These are phyloP conservation scores for Nymphaea colorata DNA, from an alignment of 164 flowering plant species.

Conservation along the genomic window DNA sequence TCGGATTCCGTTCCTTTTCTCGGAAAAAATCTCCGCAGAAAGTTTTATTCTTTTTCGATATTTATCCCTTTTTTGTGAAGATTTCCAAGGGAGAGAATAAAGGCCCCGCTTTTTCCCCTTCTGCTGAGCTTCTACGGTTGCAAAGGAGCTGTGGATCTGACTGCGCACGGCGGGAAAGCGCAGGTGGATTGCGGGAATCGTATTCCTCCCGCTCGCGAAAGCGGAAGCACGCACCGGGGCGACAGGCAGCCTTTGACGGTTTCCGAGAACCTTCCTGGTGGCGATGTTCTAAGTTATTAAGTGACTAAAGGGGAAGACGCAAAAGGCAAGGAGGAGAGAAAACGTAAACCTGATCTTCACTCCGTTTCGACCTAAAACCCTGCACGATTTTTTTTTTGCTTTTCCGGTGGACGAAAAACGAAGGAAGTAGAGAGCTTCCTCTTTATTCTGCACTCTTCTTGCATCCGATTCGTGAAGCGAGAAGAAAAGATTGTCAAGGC, in stretches of 20 bases:
- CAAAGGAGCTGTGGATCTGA: neutral
- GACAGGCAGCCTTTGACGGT: neutral
- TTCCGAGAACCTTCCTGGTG: neutral
- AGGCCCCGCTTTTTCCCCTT: neutral
- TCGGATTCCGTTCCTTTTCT: neutral
- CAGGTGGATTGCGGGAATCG: neutral
- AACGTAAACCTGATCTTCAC: neutral
- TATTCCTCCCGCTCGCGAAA: neutral
- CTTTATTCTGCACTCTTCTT: neutral
- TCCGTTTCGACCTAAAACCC: neutral
- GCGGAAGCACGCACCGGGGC: neutral
- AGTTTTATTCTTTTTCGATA: neutral
- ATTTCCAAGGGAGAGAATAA: neutral
- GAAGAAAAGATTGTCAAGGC: neutral
- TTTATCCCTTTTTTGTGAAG: neutral
- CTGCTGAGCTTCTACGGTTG: neutral
- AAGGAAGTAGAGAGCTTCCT: neutral
- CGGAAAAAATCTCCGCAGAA: neutral
- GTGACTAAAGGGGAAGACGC: neutral
- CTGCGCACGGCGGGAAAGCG: neutral
- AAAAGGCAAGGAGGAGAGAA: neutral
- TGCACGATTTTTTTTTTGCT: neutral
- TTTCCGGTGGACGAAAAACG: neutral
- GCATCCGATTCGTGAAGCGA: neutral
- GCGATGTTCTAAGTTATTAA: neutral